phyloP scores from a whole-genome alignment of 495 filamentous ascomycete species.

The Aspergillus nidulans region DNA sequence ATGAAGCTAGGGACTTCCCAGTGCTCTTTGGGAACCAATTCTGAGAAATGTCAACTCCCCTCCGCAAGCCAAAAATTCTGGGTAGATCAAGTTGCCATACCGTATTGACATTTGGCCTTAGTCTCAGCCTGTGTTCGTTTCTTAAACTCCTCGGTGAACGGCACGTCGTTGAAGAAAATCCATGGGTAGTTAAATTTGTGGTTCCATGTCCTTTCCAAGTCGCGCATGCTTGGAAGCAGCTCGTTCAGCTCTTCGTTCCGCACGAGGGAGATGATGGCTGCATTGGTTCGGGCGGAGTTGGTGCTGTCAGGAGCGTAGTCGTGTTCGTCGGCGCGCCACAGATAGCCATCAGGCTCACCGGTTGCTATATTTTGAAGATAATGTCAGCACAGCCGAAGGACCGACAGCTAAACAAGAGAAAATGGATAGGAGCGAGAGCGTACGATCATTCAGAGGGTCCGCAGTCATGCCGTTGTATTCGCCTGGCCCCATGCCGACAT shows the following conservation, averaged over 20 bases:
- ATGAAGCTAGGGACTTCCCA: constrained; percentile 95
- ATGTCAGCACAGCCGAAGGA: background rate
- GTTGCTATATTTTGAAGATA: constrained; percentile 50
- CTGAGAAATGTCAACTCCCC: constrained; percentile 35
- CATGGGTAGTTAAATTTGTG: constrained; percentile 99
- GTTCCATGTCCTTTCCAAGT: constrained; percentile 95
- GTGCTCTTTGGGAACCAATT: constrained; percentile 87
- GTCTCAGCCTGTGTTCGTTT: constrained; percentile 67
- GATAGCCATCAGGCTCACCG: constrained; percentile 70
- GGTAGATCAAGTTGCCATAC: constrained; percentile 37
- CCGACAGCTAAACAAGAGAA: background rate
- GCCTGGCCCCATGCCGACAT: constrained; percentile 26
- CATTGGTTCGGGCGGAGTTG: constrained; percentile 79
- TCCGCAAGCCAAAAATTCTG: background rate
- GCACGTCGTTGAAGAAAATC: constrained; percentile 97
- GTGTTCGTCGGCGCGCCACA: constrained; percentile 64
- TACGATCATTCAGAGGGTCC: constrained; percentile 84
- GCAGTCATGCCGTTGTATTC: constrained; percentile 51
- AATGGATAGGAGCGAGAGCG: constrained; percentile 21
- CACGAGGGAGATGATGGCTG: constrained; percentile 86
- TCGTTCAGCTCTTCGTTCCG: constrained; percentile 83
- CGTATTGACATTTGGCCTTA: constrained; percentile 79
- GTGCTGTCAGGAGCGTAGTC: constrained; percentile 68
- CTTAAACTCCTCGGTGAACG: constrained; percentile 92
- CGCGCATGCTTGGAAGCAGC: constrained; percentile 80